Evolutionary conservation across 23 red algal genomes (phyloP).

Genomic region (Gracilaria gracilis): DNA sequence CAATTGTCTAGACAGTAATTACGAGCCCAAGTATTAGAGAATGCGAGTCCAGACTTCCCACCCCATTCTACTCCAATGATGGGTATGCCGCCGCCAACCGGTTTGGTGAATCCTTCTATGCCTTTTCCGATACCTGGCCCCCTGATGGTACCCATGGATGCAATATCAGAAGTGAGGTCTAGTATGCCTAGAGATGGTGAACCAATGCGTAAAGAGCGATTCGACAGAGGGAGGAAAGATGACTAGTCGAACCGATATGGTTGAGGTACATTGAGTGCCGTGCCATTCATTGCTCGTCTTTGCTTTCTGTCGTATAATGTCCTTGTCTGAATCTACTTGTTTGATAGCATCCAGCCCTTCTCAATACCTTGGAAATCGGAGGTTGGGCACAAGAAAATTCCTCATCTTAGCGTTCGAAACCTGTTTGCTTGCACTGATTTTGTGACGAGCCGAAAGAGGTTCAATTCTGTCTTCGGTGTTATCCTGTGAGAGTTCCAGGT

Average conservation of each 20-base stretch:
- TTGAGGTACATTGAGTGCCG: background rate
- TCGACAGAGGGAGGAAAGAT: constrained; percentile 13
- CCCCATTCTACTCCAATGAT: background rate
- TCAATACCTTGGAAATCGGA: constrained; percentile 37
- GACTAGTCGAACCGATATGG: background rate
- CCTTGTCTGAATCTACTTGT: background rate
- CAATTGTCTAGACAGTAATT: background rate
- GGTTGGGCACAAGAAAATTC: constrained; percentile 12
- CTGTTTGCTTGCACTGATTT: constrained; percentile 31
- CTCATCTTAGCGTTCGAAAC: constrained; percentile 67
- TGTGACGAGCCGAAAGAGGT: constrained; percentile 19
- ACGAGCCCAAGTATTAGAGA: background rate
- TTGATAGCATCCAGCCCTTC: constrained; percentile 28
- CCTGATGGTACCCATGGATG: constrained; percentile 13
- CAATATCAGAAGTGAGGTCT: background rate
- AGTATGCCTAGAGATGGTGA: background rate
- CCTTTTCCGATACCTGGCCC: background rate
- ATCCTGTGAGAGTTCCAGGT: background rate
- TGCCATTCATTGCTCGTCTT: background rate
- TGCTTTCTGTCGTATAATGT: background rate
- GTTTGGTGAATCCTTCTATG: constrained; percentile 7
- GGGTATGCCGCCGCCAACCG: background rate
- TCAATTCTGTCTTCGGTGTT: background rate
- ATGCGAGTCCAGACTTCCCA: background rate
- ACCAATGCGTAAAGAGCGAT: constrained; percentile 11